Base-by-base conservation (phyloP, 352 stramenopile species). In the Phytophthora citricola region DNA sequence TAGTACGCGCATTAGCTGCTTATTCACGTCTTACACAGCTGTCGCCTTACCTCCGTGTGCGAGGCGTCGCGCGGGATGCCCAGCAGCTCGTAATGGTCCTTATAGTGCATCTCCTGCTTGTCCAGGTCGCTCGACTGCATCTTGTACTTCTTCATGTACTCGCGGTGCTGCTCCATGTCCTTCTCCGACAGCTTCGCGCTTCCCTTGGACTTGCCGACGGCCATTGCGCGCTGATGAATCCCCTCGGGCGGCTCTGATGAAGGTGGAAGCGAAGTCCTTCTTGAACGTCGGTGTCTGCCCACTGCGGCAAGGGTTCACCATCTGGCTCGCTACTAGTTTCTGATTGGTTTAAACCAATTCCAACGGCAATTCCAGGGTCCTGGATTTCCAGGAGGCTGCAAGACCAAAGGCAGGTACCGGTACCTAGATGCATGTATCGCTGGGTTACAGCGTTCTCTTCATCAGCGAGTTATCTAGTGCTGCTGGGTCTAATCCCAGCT, bases 131-230 rank as follows among this genome's bases (percentile, higher is more conserved):
- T 84, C 52, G 86, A 89, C 64, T 90, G 77, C 82, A 87, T 88
- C 69, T 91, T 87, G 78, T 90, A 95, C 72, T 91, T 91, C 76
- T 92, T 92, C 87, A 95, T 95, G 75, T 95, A 95, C 76, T 91
- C 83, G 38, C 87, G 87, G 52, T 95, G 87, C 39, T 88, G 71
- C 58, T 90, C 73, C 83, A 95, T 90, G 63, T 93, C 81, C 64
- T 93, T 92, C 27, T 87, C 82, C 52, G 73, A 75, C 34, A 82
- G 51, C 40, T 79, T 79, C 12, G 24, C 53, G 54, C 48, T 48
- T 36, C 17, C 54, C 51, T 63, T 72, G 44, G 46, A 24, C 45
- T 69, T 71, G 17, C 48, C 48, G 27, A 72, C 66, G 36, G 29
- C 41, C 39, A 54, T 63, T 9, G 29, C 10, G 48, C 32, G 22